phyloP scores from a whole-genome alignment of 345 rosid genomes.

The Anacardium occidentale region DNA sequence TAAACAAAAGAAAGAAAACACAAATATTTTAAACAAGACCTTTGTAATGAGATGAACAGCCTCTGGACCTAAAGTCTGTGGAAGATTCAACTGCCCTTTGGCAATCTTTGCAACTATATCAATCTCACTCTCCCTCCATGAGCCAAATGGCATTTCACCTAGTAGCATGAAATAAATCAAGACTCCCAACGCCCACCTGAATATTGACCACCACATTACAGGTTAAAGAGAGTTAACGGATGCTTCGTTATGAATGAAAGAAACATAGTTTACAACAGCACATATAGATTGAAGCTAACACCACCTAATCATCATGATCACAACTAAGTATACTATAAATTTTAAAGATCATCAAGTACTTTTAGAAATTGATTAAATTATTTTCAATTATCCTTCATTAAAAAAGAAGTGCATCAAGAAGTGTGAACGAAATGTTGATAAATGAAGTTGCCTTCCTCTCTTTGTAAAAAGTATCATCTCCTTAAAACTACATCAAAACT shows the following conservation, averaged over 20 bases:
- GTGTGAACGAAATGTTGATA: conserved; percentile 6
- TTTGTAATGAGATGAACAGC: conserved; percentile 73
- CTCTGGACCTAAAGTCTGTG: conserved; percentile 51
- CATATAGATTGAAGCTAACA: not conserved
- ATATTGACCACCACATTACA: conserved; percentile 9
- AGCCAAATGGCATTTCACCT: conserved; percentile 85
- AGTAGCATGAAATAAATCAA: conserved; percentile 73
- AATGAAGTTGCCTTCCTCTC: not conserved
- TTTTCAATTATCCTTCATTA: not conserved
- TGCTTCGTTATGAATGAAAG: not conserved
- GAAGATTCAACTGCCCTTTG: conserved; percentile 66
- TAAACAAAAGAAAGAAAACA: not conserved
- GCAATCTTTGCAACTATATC: conserved; percentile 76
- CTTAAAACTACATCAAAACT: not conserved
- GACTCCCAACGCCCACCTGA: conserved; percentile 93
- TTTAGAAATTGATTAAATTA: not conserved
- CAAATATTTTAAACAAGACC: conserved; percentile 39
- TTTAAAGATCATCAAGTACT: not conserved
- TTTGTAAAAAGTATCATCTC: not conserved
- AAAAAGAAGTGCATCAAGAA: not conserved
- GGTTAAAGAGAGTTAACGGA: not conserved
- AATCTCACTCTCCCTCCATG: conserved; percentile 82
- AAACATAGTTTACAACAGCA: not conserved
- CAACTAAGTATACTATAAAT: not conserved
- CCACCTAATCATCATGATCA: not conserved